Base-by-base conservation (phyloP, 495 filamentous ascomycete genomes). In the Venustampulla echinocandica region DNA sequence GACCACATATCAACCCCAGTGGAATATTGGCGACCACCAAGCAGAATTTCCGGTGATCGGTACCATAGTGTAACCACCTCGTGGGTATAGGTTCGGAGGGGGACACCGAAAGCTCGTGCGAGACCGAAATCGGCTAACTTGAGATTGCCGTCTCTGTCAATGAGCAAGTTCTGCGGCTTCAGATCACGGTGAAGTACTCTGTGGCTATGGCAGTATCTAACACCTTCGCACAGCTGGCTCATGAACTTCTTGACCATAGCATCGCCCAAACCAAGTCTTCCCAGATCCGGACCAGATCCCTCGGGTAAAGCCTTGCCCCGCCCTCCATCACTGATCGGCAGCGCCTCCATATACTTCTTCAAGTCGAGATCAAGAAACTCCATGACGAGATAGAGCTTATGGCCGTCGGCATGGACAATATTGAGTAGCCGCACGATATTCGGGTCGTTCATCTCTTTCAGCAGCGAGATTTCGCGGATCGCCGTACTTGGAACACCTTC, bases 1-100 rank as follows among this genome's bases (percentile, higher is more conserved):
- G 88, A 95, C 92, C 92, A 99, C 93, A 99, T 97, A 64, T 99
- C 92, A 33, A 99, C 90, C 51, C 93, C 92, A 36, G 92, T 97
- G 18, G 87, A 94, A 70, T 99, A 99, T 64, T 97, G 92, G 38
- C 90, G 85, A 44, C 93, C 92, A 58, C 92, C 92, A 11, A 99
- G 83, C 17, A 99, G 78, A 61, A 99, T 95, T 65, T 99, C 92
- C 0, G 92, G 92, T n/a, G 90, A 77, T 42, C 93, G 86, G 63
- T 97, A 97, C 92, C 92, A 99, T 43, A 99, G 76, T 0, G 92
- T 99, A 44, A 99, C 92, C 46, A 98, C 92, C 75, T 97, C 93
- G 64, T 99, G 92, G 43, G 92, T 99, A 62, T 97, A 97, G 24
- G 93, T 99, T 54, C 93, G 75, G 55, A 97, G 74, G 0, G 92